These are phyloP conservation scores for Tricholoma terreum DNA, from an alignment of 768 basidiomycete genomes.

Conservation along the genomic window DNA sequence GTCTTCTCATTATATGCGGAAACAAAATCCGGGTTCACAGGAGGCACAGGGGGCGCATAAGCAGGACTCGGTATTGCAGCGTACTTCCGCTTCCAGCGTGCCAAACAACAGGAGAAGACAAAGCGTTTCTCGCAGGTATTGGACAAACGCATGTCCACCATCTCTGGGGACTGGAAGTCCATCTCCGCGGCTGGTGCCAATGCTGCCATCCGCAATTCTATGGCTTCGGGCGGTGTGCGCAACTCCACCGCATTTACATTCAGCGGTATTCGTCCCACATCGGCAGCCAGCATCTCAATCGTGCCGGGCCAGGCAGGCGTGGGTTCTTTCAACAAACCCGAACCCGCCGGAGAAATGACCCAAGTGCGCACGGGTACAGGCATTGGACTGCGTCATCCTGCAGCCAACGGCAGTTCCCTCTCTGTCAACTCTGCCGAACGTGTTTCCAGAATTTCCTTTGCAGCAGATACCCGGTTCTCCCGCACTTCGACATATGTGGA, in stretches of 20 bases:
- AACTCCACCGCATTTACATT: constrained; percentile 52
- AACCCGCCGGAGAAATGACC: constrained; percentile 30
- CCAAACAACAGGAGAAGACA: constrained; percentile 47
- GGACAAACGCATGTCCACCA: constrained; percentile 83
- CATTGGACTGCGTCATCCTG: constrained; percentile 51
- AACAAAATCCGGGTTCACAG: too few species aligned
- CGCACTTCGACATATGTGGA: constrained; percentile 36
- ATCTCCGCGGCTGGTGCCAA: constrained; percentile 67
- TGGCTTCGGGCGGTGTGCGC: constrained; percentile 37
- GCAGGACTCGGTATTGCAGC: constrained; percentile 35
- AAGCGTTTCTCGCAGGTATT: constrained; percentile 61
- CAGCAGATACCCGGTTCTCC: constrained; percentile 46
- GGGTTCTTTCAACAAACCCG: constrained; percentile 31
- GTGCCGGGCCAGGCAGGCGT: constrained; percentile 35
- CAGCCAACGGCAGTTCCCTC: constrained; percentile 10
- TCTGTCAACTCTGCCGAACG: constrained; percentile 38
- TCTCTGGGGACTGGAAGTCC: constrained; percentile 74
- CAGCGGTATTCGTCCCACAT: constrained; percentile 50
- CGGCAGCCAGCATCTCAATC: constrained; percentile 40
- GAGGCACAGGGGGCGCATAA: too few species aligned
- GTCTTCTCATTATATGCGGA: too few species aligned
- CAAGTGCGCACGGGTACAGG: constrained; percentile 47
- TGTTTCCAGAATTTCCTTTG: constrained; percentile 68
- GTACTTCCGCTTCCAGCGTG: constrained; percentile 56
- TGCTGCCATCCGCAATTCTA: constrained; percentile 69